Evolutionary conservation across 208 protist genomes (phyloP).

Genomic region (Crithidia thermophila): DNA sequence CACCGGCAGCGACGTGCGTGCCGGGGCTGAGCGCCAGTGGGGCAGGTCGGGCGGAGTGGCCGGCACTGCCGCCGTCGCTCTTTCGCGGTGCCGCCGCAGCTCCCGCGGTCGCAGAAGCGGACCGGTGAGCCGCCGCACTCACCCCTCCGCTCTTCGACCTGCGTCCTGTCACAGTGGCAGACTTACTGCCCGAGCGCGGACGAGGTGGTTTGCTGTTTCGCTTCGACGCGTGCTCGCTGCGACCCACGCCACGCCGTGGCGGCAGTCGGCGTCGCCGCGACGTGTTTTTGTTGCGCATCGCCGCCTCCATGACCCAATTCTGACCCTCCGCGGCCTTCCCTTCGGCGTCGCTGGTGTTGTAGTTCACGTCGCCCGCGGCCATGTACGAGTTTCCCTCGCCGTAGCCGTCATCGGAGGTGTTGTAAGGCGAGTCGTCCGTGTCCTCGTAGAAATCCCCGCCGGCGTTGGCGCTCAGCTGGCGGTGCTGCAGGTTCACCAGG

Average conservation of each 20-base stretch:
- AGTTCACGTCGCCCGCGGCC: neutral
- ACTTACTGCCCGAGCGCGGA: no score
- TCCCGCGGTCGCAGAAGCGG: no score
- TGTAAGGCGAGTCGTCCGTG: slow-evolving; percentile 9
- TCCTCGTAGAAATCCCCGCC: slow-evolving; percentile 19
- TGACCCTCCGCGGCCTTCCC: neutral
- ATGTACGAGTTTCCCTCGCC: neutral
- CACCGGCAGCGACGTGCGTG: slow-evolving; percentile 5
- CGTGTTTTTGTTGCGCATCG: neutral
- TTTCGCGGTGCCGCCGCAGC: neutral
- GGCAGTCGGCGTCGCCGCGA: slow-evolving; percentile 10
- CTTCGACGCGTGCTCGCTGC: neutral
- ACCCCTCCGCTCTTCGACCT: no score
- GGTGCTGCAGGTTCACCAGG: slow-evolving; percentile 7
- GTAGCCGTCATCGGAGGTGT: neutral
- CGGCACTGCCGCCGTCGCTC: neutral
- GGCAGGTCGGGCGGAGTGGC: neutral
- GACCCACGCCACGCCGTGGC: neutral
- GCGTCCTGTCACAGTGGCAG: no score
- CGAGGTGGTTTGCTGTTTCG: no score
- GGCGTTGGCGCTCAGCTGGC: slow-evolving; percentile 5
- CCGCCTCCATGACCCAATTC: slow-evolving; percentile 8
- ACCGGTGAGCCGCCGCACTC: neutral
- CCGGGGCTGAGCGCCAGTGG: neutral
- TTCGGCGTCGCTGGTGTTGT: neutral